Percentiles rank a stretch among this genome's conserved stretches.
These are phyloP conservation scores for Dryas drummondii DNA, from an alignment of 306 rosid species.

Conservation along the genomic window DNA sequence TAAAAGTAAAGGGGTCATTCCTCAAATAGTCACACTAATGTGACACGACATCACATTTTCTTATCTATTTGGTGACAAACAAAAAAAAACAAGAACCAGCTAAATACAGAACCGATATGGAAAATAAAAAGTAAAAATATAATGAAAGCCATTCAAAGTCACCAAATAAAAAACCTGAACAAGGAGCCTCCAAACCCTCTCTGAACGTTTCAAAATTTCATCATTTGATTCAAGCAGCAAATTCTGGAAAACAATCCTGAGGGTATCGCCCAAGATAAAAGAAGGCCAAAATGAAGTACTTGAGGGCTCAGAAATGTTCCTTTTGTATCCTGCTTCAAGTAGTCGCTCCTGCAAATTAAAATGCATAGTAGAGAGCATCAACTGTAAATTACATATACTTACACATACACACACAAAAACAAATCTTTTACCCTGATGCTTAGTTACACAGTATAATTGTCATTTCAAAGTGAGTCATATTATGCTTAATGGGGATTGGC, in stretches of 20 bases:
- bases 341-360: constrained; percentile 76
- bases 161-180: constrained; percentile 59
- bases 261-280: constrained; percentile 83
- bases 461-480: neutral
- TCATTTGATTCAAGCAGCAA: constrained; percentile 86
- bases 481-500: constrained; percentile 1
- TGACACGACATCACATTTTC: neutral
- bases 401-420: neutral
- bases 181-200: constrained; percentile 96
- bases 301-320: constrained; percentile 51
- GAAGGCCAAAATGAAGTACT: constrained; percentile 86
- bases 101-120: neutral
- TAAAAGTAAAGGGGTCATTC: neutral
- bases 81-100: neutral
- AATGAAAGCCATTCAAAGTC: neutral
- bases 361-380: constrained; percentile 2
- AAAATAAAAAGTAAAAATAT: neutral
- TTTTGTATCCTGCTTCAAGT: constrained; percentile 88
- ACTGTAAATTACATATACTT: neutral
- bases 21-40: neutral
- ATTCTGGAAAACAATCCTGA: constrained; percentile 92
- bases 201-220: constrained; percentile 80
- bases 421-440: neutral
- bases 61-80: neutral
- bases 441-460: neutral